Evolutionary conservation across 164 flowering plant genomes (phyloP).

Genomic region (Brasenia schreberi): DNA sequence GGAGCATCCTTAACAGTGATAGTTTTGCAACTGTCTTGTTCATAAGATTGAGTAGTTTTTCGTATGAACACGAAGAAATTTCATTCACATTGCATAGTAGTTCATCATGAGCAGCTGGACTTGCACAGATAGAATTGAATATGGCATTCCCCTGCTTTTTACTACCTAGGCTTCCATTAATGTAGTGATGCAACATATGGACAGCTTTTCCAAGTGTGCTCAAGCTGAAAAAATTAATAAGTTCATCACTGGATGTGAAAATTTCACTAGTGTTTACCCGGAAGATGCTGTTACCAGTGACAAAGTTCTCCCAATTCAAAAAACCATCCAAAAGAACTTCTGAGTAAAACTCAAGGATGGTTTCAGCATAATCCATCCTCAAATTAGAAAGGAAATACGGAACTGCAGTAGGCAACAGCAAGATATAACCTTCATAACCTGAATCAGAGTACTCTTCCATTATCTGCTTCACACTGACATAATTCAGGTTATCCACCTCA

Average conservation of each 20-base stretch:
- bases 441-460: background rate
- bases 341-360: constrained; percentile 38
- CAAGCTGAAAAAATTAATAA: constrained; percentile 19
- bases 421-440: constrained; percentile 30
- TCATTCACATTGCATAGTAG: constrained; percentile 35
- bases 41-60: constrained; percentile 32
- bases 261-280: constrained; percentile 29
- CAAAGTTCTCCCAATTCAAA: constrained; percentile 52
- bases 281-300: constrained; percentile 24
- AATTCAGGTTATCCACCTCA: background rate
- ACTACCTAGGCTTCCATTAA: constrained; percentile 19
- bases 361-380: constrained; percentile 10
- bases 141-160: constrained; percentile 35
- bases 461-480: background rate
- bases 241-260: constrained; percentile 35
- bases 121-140: constrained; percentile 33
- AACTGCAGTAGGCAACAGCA: constrained; percentile 68
- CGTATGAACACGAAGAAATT: constrained; percentile 19
- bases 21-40: constrained; percentile 47
- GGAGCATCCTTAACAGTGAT: constrained; percentile 34
- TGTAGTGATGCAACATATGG: constrained; percentile 30
- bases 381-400: constrained; percentile 30
- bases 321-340: constrained; percentile 44
- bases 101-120: constrained; percentile 18
- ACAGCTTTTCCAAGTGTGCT: constrained; percentile 67